Base-by-base conservation (phyloP, 345 rosid species). In the Lepidium sativum region DNA sequence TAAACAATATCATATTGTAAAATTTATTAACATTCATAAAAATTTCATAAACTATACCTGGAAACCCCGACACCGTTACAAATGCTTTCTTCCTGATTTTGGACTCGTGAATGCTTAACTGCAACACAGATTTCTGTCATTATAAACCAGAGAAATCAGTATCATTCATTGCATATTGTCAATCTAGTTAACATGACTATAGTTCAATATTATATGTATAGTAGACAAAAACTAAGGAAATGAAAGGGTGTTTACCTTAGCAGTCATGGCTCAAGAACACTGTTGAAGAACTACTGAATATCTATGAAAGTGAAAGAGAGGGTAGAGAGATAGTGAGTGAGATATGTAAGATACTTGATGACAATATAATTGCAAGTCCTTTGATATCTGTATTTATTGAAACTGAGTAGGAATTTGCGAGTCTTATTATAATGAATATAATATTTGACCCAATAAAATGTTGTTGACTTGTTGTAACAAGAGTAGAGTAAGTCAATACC, bases 51-150 rank as follows among this genome's bases (percentile, higher is more conserved):
- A 27, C 1, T 27, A 34, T 78, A 82, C 95, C 91, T 75, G 68
- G 1, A 49, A 78, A 65, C 12, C 79, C 75, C 27, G 89, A 82
- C 49, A 67, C 89, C 9, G 11, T 69, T 54, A 52, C 77, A 77
- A 80, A 68, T 48, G 23, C 92, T 75, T 86, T 86, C 58, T 72
- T 70, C 72, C 69, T 86, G 60, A 31, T 63, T 65, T 69, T 83
- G 1, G 75, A 71, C 10, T 76, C 84, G 41, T 67, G 64, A 0
- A 76, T 6, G 2, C 70, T 74, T 74, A 88, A 47, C 77, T 80
- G 80, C 73, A 89, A 54, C 47, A 84, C 83, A 4, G 80, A 57
- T 81, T 86, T 84, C 91, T 88, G 84, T 13, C 38, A 54, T 25
- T 60, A 29, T 1, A 38, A 68, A 52, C 11, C 2, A 4, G 31